Evolutionary conservation across 345 rosid genomes (phyloP).

Genomic region (Aquilaria sinensis): DNA sequence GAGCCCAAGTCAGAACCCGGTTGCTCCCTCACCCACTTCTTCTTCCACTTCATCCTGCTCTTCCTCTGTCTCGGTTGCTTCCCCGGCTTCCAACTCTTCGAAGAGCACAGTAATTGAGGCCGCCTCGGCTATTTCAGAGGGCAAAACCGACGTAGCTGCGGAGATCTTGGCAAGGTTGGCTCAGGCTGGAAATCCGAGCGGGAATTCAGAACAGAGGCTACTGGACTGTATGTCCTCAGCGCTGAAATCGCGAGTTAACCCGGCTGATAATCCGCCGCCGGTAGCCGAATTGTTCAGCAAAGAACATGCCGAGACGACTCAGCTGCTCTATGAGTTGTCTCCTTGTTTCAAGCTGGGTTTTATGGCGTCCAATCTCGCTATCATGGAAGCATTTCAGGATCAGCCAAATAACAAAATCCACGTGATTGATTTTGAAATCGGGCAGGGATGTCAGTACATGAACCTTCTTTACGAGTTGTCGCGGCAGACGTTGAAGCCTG

Average conservation of each 20-base stretch:
- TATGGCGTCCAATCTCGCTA: conserved; percentile 82
- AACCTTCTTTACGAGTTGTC: conserved; percentile 66
- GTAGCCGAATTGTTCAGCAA: conserved; percentile 48
- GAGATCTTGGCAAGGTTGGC: conserved; percentile 63
- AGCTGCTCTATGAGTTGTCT: conserved; percentile 55
- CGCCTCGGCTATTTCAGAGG: conserved; percentile 74
- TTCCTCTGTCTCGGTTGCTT: conserved; percentile 55
- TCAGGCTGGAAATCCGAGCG: conserved; percentile 39
- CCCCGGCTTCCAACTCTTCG: conserved; percentile 40
- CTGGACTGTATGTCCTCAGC: conserved; percentile 57
- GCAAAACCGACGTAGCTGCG: conserved; percentile 43
- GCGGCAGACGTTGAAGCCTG: conserved; percentile 27
- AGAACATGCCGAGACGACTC: conserved; percentile 57
- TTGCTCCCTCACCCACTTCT: conserved; percentile 57
- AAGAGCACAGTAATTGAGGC: conserved; percentile 62
- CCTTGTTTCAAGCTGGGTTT: conserved; percentile 85
- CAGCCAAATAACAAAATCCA: conserved; percentile 38
- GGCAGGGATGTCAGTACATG: conserved; percentile 71
- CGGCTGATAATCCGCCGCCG: conserved; percentile 42
- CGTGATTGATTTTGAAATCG: conserved; percentile 79
- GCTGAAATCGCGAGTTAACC: conserved; percentile 49
- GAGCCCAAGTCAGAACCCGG: conserved; percentile 19
- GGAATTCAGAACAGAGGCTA: conserved; percentile 69
- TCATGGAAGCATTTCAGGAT: conserved; percentile 54
- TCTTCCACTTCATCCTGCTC: conserved; percentile 72